A percentile compares a stretch with the other conserved stretches of the same genome.
These are phyloP conservation scores for Phyllosticta citribraziliensis DNA, from an alignment of 2,329 filamentous ascomycete species.

Conservation along the genomic window DNA sequence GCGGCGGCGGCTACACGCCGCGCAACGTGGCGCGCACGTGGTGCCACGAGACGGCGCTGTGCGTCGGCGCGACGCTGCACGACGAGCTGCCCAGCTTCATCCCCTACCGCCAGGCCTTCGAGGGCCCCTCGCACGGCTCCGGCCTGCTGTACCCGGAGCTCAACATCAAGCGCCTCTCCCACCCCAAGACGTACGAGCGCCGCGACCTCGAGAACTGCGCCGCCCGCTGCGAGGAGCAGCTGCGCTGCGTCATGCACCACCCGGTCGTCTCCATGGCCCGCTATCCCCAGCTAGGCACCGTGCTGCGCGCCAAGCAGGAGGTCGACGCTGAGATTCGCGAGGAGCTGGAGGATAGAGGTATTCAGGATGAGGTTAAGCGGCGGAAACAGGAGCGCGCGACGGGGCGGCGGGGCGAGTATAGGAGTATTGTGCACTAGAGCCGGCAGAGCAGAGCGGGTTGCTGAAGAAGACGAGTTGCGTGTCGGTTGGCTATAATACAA, in stretches of 20 bases:
- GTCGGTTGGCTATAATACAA: too few relatives aligned
- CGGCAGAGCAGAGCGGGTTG: not conserved
- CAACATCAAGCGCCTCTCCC: slow-evolving; percentile 53
- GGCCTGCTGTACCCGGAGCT: slow-evolving; percentile 75
- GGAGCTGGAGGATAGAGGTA: slow-evolving; percentile 50
- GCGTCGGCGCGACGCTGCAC: slow-evolving; percentile 63
- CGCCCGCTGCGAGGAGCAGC: slow-evolving; percentile 69
- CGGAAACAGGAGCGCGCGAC: slow-evolving; percentile 35
- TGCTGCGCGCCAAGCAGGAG: slow-evolving; percentile 49
- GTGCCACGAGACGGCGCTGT: slow-evolving; percentile 92
- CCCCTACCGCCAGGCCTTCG: slow-evolving; percentile 79
- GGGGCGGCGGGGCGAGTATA: slow-evolving; percentile 33
- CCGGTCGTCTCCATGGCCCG: slow-evolving; percentile 35
- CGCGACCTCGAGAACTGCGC: slow-evolving; percentile 69
- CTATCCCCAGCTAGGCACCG: slow-evolving; percentile 12
- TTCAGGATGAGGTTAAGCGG: slow-evolving; percentile 41
- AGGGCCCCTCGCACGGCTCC: slow-evolving; percentile 59
- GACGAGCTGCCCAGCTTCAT: slow-evolving; percentile 68
- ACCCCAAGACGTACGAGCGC: slow-evolving; percentile 68
- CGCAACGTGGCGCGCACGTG: slow-evolving; percentile 93
- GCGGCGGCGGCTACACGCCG: slow-evolving; percentile 92
- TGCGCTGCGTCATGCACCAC: slow-evolving; percentile 73
- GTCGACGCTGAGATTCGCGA: slow-evolving; percentile 60
- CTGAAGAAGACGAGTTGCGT: not conserved
- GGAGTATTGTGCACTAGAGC: not conserved